A percentile compares a stretch with the other conserved stretches of the same genome.
Evolutionary conservation across 2,329 filamentous ascomycete genomes (phyloP).

Genomic region (Neurospora sp.): DNA sequence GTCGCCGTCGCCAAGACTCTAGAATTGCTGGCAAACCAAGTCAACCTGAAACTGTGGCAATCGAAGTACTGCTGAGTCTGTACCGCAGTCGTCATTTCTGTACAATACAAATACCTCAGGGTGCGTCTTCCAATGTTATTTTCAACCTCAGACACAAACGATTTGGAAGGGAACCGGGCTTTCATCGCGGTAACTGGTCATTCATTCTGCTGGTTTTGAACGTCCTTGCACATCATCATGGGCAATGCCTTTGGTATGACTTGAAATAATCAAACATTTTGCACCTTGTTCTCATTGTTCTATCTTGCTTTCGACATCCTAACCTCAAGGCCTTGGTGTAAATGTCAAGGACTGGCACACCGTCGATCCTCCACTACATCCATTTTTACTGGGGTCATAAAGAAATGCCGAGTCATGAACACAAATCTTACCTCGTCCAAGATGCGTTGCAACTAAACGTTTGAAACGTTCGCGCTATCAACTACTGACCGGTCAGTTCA

Average conservation of each 20-base stretch:
- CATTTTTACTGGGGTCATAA: neutral
- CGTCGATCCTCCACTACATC: neutral
- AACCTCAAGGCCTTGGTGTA: neutral
- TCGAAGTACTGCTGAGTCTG: neutral
- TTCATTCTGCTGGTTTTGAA: neutral
- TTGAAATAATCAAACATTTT: neutral
- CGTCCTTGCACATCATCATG: neutral
- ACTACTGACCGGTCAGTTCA: neutral
- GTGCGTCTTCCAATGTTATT: neutral
- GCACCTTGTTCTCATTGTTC: neutral
- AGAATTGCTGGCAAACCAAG: neutral
- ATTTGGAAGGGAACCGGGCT: neutral
- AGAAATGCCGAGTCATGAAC: neutral
- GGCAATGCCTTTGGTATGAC: neutral
- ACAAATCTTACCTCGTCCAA: neutral
- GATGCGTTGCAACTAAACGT: neutral
- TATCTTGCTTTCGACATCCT: neutral
- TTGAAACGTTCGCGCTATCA: neutral
- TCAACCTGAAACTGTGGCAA: neutral
- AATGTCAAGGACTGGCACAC: neutral
- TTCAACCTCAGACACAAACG: neutral
- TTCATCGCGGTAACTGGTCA: neutral
- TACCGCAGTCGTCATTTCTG: neutral
- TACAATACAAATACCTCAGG: neutral
- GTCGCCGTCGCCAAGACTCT: neutral